A percentile compares a stretch with the other conserved stretches of the same genome.
Conservation (phyloP, 2,329 filamentous ascomycete species). For the Pseudogymnoascus sp. region DNA sequence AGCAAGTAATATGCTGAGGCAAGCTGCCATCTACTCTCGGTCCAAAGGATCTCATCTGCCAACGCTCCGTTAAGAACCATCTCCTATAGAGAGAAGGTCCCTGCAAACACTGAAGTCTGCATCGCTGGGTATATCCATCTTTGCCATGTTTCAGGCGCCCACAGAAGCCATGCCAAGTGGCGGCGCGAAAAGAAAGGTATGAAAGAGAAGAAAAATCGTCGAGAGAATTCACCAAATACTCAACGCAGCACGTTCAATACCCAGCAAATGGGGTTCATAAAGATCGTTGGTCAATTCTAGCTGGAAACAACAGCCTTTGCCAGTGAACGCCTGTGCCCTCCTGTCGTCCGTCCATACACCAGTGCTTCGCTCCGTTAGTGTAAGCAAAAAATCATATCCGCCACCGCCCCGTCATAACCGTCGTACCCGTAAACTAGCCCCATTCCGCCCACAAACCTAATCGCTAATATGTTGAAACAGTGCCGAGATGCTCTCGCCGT, state of each 20-base stretch:
- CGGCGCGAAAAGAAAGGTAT: slow-evolving; percentile 10
- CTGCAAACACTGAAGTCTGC: slow-evolving; percentile 66
- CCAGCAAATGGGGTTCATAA: not conserved
- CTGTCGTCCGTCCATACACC: not conserved
- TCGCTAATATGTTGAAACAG: slow-evolving; percentile 11
- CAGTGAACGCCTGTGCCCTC: slow-evolving; percentile 2
- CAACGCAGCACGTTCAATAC: slow-evolving; percentile 22
- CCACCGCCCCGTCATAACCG: not conserved
- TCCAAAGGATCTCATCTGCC: slow-evolving; percentile 30
- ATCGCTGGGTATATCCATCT: slow-evolving; percentile 49
- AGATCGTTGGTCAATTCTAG: slow-evolving; percentile 7
- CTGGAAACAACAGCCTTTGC: not conserved
- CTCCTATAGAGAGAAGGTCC: slow-evolving; percentile 60
- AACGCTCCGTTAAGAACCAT: slow-evolving; percentile 76
- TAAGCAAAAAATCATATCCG: not conserved
- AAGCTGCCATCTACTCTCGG: slow-evolving; percentile 3
- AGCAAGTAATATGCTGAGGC: slow-evolving; percentile 3
- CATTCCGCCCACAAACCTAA: slow-evolving; percentile 1
- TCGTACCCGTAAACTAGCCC: not conserved
- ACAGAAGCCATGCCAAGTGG: not conserved
- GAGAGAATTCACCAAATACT: slow-evolving; percentile 5
- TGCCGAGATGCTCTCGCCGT: slow-evolving; percentile 71
- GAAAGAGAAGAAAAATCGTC: slow-evolving; percentile 9
- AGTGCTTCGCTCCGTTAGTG: slow-evolving; percentile 2
- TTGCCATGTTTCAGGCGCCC: not conserved